These are phyloP conservation scores for Tilletiopsis washingtonensis DNA, from an alignment of 1,284 basidiomycete genomes.

Conservation along the genomic window DNA sequence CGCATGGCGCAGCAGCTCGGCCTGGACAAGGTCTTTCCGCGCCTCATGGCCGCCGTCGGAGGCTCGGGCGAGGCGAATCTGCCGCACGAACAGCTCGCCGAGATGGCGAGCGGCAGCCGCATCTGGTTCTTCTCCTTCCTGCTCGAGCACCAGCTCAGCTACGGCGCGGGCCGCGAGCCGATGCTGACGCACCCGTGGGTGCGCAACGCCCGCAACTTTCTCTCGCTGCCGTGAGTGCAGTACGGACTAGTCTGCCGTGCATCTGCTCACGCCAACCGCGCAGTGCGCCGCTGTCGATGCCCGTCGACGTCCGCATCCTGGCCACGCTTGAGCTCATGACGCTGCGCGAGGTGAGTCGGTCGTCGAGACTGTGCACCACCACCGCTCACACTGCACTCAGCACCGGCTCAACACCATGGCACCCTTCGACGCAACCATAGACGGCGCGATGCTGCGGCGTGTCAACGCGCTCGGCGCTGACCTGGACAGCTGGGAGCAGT, in stretches of 20 bases:
- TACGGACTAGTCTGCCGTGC: too few relatives aligned
- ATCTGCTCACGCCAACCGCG: too few relatives aligned
- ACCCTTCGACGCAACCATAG: conserved; percentile 75
- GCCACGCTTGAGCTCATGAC: conserved; percentile 74
- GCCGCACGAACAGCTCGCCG: conserved; percentile 20
- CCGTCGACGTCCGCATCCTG: conserved; percentile 77
- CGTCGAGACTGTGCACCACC: too few relatives aligned
- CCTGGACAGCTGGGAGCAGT: conserved; percentile 77
- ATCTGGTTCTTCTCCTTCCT: conserved; percentile 91
- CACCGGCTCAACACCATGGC: conserved; percentile 77
- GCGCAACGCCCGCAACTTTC: conserved; percentile 71
- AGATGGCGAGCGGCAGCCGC: conserved; percentile 53
- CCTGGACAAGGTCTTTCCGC: conserved; percentile 78
- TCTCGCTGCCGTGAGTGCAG: conserved; percentile 65
- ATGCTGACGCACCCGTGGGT: conserved; percentile 72
- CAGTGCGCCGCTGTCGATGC: conserved; percentile 76
- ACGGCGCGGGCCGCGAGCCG: conserved; percentile 81
- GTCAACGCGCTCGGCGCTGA: conserved; percentile 75
- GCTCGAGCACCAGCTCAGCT: conserved; percentile 74
- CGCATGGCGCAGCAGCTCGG: conserved; percentile 89
- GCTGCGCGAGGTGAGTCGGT: too few relatives aligned
- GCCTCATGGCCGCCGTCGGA: conserved; percentile 54
- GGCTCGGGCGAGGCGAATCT: too few relatives aligned
- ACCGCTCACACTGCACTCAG: too few relatives aligned
- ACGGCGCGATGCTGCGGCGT: conserved; percentile 71